Conservation (phyloP, 129 eudicot species). For the Lactuca sativa region DNA sequence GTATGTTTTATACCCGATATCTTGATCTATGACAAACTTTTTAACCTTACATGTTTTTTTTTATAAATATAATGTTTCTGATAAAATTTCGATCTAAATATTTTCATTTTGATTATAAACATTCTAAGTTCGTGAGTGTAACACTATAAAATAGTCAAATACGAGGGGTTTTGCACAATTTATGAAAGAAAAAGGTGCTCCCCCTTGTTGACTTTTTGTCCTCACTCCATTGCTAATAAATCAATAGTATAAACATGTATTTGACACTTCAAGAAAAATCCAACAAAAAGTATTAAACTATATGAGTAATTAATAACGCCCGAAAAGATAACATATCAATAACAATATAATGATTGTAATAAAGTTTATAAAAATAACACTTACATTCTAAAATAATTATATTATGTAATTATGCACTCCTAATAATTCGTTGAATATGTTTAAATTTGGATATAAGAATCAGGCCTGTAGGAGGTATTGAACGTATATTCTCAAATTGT, state of each 20-base stretch:
- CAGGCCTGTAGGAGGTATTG: background rate
- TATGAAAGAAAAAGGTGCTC: constrained; percentile 1
- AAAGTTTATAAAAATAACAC: too few species aligned
- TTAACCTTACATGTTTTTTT: too few species aligned
- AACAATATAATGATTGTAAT: background rate
- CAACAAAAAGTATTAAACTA: background rate
- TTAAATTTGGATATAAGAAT: background rate
- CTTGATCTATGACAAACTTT: too few species aligned
- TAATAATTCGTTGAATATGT: too few species aligned
- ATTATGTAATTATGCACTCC: too few species aligned
- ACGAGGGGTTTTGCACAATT: constrained; percentile 14
- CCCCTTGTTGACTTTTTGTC: constrained; percentile 9
- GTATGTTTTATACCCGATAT: too few species aligned
- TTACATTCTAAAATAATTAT: too few species aligned
- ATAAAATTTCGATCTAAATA: too few species aligned
- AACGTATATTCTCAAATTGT: background rate
- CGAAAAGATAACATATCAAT: too few species aligned
- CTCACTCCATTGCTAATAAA: background rate
- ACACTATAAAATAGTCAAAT: constrained; percentile 15
- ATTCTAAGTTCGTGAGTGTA: too few species aligned
- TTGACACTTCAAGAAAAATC: background rate
- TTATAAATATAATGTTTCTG: too few species aligned
- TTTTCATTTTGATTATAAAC: too few species aligned
- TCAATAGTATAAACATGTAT: background rate
- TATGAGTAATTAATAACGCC: background rate